Base-by-base conservation (phyloP, 352 stramenopile genomes). In the Phytophthora citricola region DNA sequence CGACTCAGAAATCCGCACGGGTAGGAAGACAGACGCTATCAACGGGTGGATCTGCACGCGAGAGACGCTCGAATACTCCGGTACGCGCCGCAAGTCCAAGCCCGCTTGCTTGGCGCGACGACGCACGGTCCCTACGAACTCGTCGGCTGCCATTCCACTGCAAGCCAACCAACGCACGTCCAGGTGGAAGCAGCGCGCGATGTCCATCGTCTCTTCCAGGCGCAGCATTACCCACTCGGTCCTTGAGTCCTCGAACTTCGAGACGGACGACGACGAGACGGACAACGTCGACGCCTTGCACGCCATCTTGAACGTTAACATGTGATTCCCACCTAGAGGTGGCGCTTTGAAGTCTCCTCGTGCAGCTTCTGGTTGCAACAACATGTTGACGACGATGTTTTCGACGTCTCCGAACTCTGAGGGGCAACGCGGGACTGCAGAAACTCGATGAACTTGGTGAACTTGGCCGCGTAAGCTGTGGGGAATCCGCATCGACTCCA, bases 151-250 rank as follows among this genome's bases (percentile, higher is more conserved):
- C 17, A 79, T 89, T 40, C 86, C 83, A 53, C 84, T 91, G 66
- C 86, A 94, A n/a, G 84, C 86, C 8, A 93, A 65, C 86, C 86
- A 94, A 4, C 84, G 82, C 26, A 94, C 71, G 36, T 92, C 86
- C 39, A 94, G 61, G 44, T 94, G 84, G 32, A 83, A 94, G 26
- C 66, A 90, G 24, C 76, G 76, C 8, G 73, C 74, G 3, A 86
- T 65, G 46, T 86, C 62, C 70, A 90, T 81, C 2, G 68, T 83
- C 41, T 88, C 79, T 61, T 92, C 84, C 3, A 94, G 39, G 1
- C 78, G 73, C 36, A 94, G 71, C 77, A 94, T 81, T 8, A 90
- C 64, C 84, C 86, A 94, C 57, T 93, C 85, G 17, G 78, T 89
- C 22, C 85, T 76, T 2, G 72, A 77, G 50, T 93, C 85, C 22